These are phyloP conservation scores for Tetrapisispora iriomotensis DNA, from an alignment of 805 yeast species.

Conservation along the genomic window DNA sequence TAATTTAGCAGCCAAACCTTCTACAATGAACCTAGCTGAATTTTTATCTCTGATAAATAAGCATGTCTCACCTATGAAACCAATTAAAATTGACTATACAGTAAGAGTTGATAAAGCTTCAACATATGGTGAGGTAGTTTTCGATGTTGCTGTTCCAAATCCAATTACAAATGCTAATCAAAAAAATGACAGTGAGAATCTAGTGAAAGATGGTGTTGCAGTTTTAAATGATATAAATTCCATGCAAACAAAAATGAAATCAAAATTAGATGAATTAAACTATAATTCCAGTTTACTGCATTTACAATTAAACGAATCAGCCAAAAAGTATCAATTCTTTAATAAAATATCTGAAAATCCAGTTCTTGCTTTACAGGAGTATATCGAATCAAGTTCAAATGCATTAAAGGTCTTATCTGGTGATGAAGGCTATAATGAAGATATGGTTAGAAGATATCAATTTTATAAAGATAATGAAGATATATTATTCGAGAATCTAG, in stretches of 20 bases:
- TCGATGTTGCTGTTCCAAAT: conserved; percentile 61
- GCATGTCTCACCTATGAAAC: conserved; percentile 70
- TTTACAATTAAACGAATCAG: conserved; percentile 42
- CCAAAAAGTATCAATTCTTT: conserved; percentile 71
- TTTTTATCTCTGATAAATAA: conserved; percentile 29
- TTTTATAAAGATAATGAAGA: conserved; percentile 64
- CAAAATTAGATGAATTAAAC: conserved; percentile 35
- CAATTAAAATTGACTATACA: conserved; percentile 66
- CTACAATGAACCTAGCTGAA: conserved; percentile 42
- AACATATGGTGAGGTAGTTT: conserved; percentile 68
- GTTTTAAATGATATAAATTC: conserved; percentile 23
- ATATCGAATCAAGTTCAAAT: conserved; percentile 73
- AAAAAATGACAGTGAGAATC: conserved; percentile 17
- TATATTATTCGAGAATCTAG: conserved; percentile 67
- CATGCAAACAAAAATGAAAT: conserved; percentile 28
- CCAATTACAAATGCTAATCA: conserved; percentile 19
- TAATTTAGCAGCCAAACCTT: conserved; percentile 4
- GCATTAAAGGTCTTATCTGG: conserved; percentile 79
- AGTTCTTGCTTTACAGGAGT: conserved; percentile 56
- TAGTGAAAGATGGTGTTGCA: conserved; percentile 24
- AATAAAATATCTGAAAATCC: conserved; percentile 68
- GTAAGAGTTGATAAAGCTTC: conserved; percentile 68
- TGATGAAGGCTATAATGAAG: conserved; percentile 86
- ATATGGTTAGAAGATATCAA: conserved; percentile 71
- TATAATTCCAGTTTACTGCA: conserved; percentile 35